A percentile compares a stretch with the other conserved stretches of the same genome.
These are phyloP conservation scores for Candida pseudofarinosa DNA, from an alignment of 805 yeast genomes.

Conservation along the genomic window DNA sequence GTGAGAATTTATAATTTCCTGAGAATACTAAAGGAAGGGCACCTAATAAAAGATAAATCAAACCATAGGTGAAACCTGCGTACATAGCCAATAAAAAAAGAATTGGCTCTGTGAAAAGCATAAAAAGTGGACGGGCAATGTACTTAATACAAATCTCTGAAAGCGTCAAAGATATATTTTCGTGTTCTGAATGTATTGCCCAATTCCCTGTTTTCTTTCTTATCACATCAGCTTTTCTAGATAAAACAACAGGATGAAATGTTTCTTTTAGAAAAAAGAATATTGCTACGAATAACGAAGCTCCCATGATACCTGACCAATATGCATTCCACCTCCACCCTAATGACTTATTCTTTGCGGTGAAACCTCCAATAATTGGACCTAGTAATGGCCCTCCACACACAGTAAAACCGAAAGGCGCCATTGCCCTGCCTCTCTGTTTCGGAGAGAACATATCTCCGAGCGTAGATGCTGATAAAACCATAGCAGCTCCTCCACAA, in stretches of 20 bases:
- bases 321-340: slow-evolving; percentile 61
- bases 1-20: slow-evolving; percentile 51
- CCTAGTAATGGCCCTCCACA: slow-evolving; percentile 78
- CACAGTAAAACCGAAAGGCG: slow-evolving; percentile 66
- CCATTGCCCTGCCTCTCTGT: slow-evolving; percentile 71
- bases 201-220: slow-evolving; percentile 38
- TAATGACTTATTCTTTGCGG: slow-evolving; percentile 30
- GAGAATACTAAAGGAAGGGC: slow-evolving; percentile 45
- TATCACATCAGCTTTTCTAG: slow-evolving; percentile 27
- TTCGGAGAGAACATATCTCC: slow-evolving; percentile 71
- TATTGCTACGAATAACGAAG: slow-evolving; percentile 26
- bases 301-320: slow-evolving; percentile 41
- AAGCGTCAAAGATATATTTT: slow-evolving; percentile 24
- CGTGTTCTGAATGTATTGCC: slow-evolving; percentile 37
- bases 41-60: slow-evolving; percentile 42
- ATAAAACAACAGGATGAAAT: slow-evolving; percentile 34
- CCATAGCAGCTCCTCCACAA: slow-evolving; percentile 80
- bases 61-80: slow-evolving; percentile 47
- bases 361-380: slow-evolving; percentile 54
- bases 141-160: slow-evolving; percentile 32
- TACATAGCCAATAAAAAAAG: slow-evolving; percentile 39
- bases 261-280: slow-evolving; percentile 34
- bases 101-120: slow-evolving; percentile 41
- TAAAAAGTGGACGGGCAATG: slow-evolving; percentile 33
- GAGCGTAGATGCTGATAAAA: slow-evolving; percentile 79